A percentile compares a stretch with the other conserved stretches of the same genome.
Evolutionary conservation across 345 rosid species (phyloP).

Genomic region (Salix exigua): DNA sequence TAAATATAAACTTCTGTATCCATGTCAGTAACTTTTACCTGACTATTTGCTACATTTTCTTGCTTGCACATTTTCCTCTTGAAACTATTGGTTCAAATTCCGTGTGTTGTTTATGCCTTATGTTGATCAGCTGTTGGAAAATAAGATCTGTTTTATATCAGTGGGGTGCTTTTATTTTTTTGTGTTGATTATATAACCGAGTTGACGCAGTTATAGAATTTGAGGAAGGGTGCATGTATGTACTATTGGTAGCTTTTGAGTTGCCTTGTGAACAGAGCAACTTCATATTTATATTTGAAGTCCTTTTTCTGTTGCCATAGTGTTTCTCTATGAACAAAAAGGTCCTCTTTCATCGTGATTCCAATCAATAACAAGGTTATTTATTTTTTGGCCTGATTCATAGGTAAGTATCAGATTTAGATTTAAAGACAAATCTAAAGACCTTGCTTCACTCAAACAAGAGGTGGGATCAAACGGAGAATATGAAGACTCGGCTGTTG

Average conservation of each 20-base stretch:
- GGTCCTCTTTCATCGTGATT: not conserved
- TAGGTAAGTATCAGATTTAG: conserved; percentile 62
- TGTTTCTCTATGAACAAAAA: not conserved
- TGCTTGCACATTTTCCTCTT: not conserved
- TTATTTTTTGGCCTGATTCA: conserved; percentile 6
- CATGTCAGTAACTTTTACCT: not conserved
- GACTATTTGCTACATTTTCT: not conserved
- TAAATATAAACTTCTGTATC: not conserved
- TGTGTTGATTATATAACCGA: not conserved
- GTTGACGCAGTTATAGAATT: not conserved
- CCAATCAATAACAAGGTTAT: not conserved
- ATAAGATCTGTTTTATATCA: not conserved
- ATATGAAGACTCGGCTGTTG: conserved; percentile 54
- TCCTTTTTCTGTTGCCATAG: not conserved
- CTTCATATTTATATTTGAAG: not conserved
- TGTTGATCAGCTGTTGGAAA: not conserved
- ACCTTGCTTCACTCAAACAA: conserved; percentile 43
- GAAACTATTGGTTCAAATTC: not conserved
- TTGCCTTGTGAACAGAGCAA: not conserved
- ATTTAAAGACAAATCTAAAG: conserved; percentile 54
- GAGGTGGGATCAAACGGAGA: conserved; percentile 48
- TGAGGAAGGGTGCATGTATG: not conserved
- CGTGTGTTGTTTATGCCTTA: not conserved
- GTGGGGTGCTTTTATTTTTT: not conserved
- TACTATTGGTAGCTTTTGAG: not conserved